Base-by-base conservation (phyloP, 441 rosid genomes). In the Euphorbia celastroides region DNA sequence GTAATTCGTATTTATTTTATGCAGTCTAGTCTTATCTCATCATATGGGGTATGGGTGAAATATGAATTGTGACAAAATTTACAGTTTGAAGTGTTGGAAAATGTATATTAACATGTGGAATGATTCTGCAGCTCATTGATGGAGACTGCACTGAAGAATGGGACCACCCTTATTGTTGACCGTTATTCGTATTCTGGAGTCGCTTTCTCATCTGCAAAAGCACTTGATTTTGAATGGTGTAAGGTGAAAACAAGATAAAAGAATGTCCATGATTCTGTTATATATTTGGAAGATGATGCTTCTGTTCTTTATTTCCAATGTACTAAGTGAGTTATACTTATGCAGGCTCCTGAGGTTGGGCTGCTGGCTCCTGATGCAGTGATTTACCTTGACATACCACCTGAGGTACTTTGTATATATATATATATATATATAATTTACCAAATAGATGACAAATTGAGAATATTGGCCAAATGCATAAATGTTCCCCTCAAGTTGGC, bases 111-210 rank as follows among this genome's bases (percentile, higher is more conserved):
- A 41, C 64, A 31, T 54, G 56, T 63, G 25, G 32, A 27, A 60
- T 72, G 31, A 26, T 25, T 74, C 75, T 79, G 79, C 84, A 88
- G 96, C 68, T 83, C 86, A 42, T 57, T 83, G 78, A 91, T 94
- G 97, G 96, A 89, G 78, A 77, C 78, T 52, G 82, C 88, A 75
- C 83, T 94, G 78, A 86, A 75, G 75, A 51, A 75, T 56, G 99
- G 99, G 54, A 88, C 86, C 2, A 85, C 94, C 13, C 93, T 94
- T 54, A 78, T 94, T 34, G 90, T 94, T 20, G 99, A 94, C 69
- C 96, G 96, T 46, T 91, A 94, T 74, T 91, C 99, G 3, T 94
- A 85, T 76, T 91, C 99, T n/a, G 96, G 97, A 56, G 96, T 89
- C 38, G 99, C 97, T 46, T 91, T 94, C 82, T 89, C 97, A 22